phyloP scores from a whole-genome alignment of 257 asterid genomes.

The Solanum appendiculatum region DNA sequence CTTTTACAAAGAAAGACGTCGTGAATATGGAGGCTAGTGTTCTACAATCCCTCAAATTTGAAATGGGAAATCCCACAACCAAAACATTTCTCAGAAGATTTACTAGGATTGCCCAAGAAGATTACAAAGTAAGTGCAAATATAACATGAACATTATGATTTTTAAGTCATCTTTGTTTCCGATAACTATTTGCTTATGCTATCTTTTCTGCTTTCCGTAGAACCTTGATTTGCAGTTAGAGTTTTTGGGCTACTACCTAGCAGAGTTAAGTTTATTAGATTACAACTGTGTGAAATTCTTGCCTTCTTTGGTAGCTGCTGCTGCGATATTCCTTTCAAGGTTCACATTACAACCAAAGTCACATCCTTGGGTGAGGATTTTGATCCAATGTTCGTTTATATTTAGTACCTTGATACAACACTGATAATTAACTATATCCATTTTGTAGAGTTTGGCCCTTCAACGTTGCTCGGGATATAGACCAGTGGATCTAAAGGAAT shows the following conservation, averaged over 20 bases:
- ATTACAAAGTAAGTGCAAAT: conserved; percentile 27
- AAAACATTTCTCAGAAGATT: conserved; percentile 74
- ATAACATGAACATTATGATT: neutral
- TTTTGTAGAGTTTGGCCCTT: conserved; percentile 25
- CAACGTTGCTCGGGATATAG: conserved; percentile 45
- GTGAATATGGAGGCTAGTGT: conserved; percentile 83
- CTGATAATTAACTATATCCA: neutral
- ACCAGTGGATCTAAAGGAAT: conserved; percentile 53
- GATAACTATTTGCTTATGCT: neutral
- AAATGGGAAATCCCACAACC: conserved; percentile 74
- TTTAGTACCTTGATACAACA: neutral
- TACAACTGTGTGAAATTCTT: conserved; percentile 61
- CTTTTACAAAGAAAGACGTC: conserved; percentile 45
- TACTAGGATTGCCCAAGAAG: conserved; percentile 42
- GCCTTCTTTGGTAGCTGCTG: conserved; percentile 80
- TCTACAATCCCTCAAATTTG: conserved; percentile 58
- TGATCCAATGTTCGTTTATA: neutral
- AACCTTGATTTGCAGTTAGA: conserved; percentile 38
- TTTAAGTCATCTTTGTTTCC: neutral
- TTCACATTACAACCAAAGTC: conserved; percentile 45
- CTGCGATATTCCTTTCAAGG: conserved; percentile 61
- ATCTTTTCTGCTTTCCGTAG: conserved; percentile 15
- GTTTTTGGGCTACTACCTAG: conserved; percentile 65
- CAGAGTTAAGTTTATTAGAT: conserved; percentile 74
- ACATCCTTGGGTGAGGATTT: conserved; percentile 63